phyloP scores from a whole-genome alignment of 805 yeast genomes.

The Wickerhamiella hasegawae region DNA sequence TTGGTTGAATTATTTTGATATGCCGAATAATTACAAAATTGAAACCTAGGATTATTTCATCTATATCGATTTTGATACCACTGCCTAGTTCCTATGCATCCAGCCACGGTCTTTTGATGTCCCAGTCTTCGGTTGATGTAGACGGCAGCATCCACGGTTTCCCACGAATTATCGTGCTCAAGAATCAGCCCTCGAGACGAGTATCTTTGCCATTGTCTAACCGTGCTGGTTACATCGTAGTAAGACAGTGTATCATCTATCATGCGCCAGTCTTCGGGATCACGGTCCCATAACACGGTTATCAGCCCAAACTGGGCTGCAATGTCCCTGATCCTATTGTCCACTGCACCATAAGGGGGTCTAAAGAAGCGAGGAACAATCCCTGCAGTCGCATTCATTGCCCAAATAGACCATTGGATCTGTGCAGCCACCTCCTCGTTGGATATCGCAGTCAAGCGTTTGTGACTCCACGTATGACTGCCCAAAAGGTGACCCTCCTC shows the following conservation, averaged over 20 bases:
- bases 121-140: constrained; percentile 2
- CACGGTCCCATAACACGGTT: constrained; percentile 81
- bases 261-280: constrained; percentile 82
- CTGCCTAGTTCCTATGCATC: constrained; percentile 2
- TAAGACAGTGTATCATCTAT: constrained; percentile 36
- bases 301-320: constrained; percentile 75
- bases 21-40: no score
- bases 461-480: constrained; percentile 88
- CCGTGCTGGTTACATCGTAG: constrained; percentile 38
- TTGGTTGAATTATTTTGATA: no score
- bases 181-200: constrained; percentile 44
- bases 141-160: constrained; percentile 48
- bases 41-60: no score
- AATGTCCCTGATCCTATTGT: constrained; percentile 67
- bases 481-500: constrained; percentile 64
- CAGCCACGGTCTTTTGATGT: constrained; percentile 12
- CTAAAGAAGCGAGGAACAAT: constrained; percentile 86
- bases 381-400: constrained; percentile 84
- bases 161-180: constrained; percentile 65
- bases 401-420: constrained; percentile 92
- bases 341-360: constrained; percentile 94
- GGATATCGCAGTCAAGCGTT: constrained; percentile 56
- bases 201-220: constrained; percentile 16
- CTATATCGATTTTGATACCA: constrained; percentile 3
- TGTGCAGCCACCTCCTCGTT: constrained; percentile 81